Evolutionary conservation across 306 rosid genomes (phyloP).

Genomic region (Acmispon strigosus): DNA sequence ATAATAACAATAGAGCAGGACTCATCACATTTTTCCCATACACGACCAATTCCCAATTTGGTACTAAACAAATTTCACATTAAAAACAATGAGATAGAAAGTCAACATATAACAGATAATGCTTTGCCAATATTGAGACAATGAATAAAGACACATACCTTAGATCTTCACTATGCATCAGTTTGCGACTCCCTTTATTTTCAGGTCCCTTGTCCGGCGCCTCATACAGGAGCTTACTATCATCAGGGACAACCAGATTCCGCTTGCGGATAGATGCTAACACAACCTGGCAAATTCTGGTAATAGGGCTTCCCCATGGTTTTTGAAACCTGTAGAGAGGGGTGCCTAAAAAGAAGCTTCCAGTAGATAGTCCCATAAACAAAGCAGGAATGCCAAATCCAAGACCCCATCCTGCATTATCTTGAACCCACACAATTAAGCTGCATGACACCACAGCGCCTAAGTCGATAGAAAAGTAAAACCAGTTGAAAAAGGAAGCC

Average conservation of each 20-base stretch:
- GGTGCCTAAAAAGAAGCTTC: conserved; percentile 74
- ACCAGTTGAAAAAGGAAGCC: conserved; percentile 91
- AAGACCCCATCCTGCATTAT: conserved; percentile 87
- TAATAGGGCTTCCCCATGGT: conserved; percentile 78
- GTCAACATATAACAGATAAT: background rate
- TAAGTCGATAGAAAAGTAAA: conserved; percentile 72
- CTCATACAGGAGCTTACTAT: conserved; percentile 62
- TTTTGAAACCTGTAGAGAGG: conserved; percentile 77
- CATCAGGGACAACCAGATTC: conserved; percentile 54
- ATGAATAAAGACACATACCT: conserved; percentile 34
- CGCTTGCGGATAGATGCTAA: conserved; percentile 63
- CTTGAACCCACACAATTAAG: conserved; percentile 82
- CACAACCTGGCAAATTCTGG: conserved; percentile 83
- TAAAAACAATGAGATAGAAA: background rate
- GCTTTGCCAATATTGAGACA: background rate
- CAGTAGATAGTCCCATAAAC: conserved; percentile 63
- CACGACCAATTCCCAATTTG: background rate
- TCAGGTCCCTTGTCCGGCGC: conserved; percentile 47
- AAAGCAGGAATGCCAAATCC: conserved; percentile 94
- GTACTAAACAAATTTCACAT: background rate
- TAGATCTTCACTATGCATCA: conserved; percentile 65
- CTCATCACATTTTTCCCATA: background rate
- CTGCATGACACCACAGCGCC: conserved; percentile 78
- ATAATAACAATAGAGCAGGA: background rate
- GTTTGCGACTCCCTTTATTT: conserved; percentile 65